Percentiles rank a stretch among this genome's conserved stretches.
phyloP scores from a whole-genome alignment of 495 filamentous ascomycete genomes.

The Neurospora intermedia region DNA sequence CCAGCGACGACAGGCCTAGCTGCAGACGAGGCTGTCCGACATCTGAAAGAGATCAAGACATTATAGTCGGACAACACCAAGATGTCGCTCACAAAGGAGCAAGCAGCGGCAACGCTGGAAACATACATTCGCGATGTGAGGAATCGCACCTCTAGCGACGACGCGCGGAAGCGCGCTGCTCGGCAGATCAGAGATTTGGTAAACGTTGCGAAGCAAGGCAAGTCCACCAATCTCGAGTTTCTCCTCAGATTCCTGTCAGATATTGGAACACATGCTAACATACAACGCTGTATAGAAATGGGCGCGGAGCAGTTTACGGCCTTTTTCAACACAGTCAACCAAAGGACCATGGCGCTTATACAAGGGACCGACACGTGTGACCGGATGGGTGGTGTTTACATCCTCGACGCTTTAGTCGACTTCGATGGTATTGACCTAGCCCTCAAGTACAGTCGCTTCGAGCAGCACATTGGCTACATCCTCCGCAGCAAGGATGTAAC shows the following conservation, averaged over 20 bases:
- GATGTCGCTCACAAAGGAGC: constrained; percentile 23
- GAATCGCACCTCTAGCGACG: constrained; percentile 21
- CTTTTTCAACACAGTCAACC: constrained; percentile 71
- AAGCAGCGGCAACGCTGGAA: constrained; percentile 21
- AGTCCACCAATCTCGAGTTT: background rate
- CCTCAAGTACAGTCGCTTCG: constrained; percentile 87
- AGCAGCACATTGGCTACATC: constrained; percentile 76
- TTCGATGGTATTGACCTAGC: constrained; percentile 92
- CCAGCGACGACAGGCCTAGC: constrained; percentile 13
- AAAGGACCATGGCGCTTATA: constrained; percentile 62
- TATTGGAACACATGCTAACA: background rate
- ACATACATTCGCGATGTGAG: constrained; percentile 23
- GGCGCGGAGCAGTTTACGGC: constrained; percentile 62
- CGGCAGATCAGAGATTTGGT: constrained; percentile 32
- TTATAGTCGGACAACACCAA: constrained; percentile 5
- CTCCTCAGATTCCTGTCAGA: background rate
- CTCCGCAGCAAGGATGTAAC: constrained; percentile 78
- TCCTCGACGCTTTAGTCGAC: constrained; percentile 84
- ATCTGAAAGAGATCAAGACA: background rate
- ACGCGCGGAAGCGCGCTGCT: constrained; percentile 31
- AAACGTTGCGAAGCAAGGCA: constrained; percentile 28
- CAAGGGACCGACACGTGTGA: constrained; percentile 79
- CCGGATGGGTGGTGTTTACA: constrained; percentile 79
- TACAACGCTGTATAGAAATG: constrained; percentile 46
- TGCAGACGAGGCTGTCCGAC: constrained; percentile 16